Evolutionary conservation across 768 basidiomycete species (phyloP).

Genomic region (Lentinula guzmanii): DNA sequence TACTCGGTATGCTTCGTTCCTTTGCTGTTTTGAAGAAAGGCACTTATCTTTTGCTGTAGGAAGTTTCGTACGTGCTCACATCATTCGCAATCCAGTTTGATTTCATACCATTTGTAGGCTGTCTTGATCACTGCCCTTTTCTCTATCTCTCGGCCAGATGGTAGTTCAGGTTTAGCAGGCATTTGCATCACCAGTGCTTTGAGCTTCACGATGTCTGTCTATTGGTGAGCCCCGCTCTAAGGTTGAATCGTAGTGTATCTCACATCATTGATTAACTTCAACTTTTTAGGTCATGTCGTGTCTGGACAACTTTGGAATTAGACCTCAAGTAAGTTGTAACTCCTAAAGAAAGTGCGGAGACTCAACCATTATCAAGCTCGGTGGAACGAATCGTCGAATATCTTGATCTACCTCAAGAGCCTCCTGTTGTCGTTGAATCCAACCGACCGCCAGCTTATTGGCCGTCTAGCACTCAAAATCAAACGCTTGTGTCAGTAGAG

Average conservation of each 20-base stretch:
- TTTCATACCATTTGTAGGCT: constrained; percentile 20
- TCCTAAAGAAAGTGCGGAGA: background rate
- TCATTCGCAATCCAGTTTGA: background rate
- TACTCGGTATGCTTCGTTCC: constrained; percentile 50
- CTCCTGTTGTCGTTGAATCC: constrained; percentile 67
- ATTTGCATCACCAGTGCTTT: constrained; percentile 71
- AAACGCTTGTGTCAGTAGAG: constrained; percentile 60
- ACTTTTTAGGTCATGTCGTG: constrained; percentile 32
- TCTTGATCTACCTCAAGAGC: constrained; percentile 84
- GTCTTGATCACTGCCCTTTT: constrained; percentile 76
- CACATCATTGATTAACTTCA: background rate
- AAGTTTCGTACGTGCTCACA: background rate
- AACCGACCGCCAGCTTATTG: constrained; percentile 86
- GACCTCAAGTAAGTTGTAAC: constrained; percentile 58
- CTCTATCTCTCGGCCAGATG: constrained; percentile 53
- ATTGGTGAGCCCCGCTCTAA: constrained; percentile 24
- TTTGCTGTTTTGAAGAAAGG: background rate
- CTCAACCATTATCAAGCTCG: constrained; percentile 38
- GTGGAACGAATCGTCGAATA: constrained; percentile 93
- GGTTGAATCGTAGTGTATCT: too few species aligned
- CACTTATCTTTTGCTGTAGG: background rate
- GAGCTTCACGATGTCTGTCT: constrained; percentile 42
- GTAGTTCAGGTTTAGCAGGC: constrained; percentile 59
- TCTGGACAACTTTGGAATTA: constrained; percentile 58
- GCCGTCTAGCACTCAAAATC: constrained; percentile 68